Base-by-base conservation (phyloP, 352 stramenopile species). In the Phytopythium ostracodes region DNA sequence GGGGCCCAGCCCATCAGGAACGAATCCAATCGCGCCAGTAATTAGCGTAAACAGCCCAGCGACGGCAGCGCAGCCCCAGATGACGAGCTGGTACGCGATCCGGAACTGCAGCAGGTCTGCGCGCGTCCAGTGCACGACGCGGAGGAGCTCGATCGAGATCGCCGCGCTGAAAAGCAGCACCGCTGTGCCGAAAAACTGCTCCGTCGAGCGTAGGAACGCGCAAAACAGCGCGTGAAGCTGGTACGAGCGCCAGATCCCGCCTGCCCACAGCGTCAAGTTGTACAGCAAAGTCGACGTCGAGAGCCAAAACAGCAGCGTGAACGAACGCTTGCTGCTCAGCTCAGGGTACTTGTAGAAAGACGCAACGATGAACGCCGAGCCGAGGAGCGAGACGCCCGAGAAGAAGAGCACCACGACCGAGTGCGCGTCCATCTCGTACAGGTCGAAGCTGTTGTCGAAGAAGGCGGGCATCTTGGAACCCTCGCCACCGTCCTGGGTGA, bases 401-500 rank as follows among this genome's bases (percentile, higher is more conserved):
- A 92, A 40, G 43, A 92, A 92, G 24, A 92, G 68, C 56, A 89
- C 73, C 22, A 92, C 50, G 35, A 92, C 81, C 20, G 81, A 79
- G 67, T 92, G 81, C 2, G 81, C 78, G 35, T 92, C 80, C 74
- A 87, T 87, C 62, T 84, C 72, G 70, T 84, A 87, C 60, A 92
- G 76, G 56, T 87, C 81, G 50, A 92, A 79, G 51, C 77, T 89
- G 62, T 76, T 82, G 62, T 78, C 77, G 49, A 85, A 77, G 44
- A 86, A 77, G 1, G 62, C 65, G 1, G 65, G 63, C 49, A 66
- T 10, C 27, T 35, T 31, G 42, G 63, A 66, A 8, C 71, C 55
- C 15, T 71, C 73, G 17, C 66, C 59, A 20, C 47, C 50, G 51
- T 20, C 20, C 17, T 65, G 55, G 18, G 55, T 44, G 3, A 29